Evolutionary conservation across 73 alveolate genomes (phyloP), one percentile per base, ranked within the genome.

Genomic region (Paraurostyla sp.): DNA sequence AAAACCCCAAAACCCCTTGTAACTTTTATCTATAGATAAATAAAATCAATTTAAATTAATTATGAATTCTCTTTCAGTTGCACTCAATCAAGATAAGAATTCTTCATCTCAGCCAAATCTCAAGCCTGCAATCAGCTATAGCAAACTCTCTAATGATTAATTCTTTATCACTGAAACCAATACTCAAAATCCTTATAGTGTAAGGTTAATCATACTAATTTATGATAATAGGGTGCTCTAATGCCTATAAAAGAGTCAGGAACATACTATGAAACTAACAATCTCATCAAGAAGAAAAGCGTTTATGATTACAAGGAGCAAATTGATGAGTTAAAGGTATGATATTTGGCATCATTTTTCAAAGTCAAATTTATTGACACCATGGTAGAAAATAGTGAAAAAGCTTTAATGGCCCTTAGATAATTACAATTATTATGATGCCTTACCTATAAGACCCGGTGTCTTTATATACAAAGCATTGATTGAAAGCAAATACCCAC

Each of bases 401-500:
- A 73, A 73, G 86, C 9, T 73, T 45, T 13, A 23, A 15, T 52
- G 11, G 30, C 60, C 52, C 15, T 30, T 11, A 38, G 49, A 58
- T 0, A n/a, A n/a, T 30, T 57, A 35, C 57, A 59, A 81, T 56
- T 78, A 78, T 43, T 88, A 63, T 78, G 87, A 88, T 43, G 20
- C 35, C 40, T 71, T 88, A 15, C 94, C 94, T 60, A 29, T 88
- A 15, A 88, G 49, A 40, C 91, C 94, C 0, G 94, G 94, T 9
- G 90, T 82, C 15, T 57, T 22, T 57, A 76, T 88, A n/a, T 88
- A 58, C 23, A 76, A 62, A 76, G 65, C 88, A 0, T 54, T 88
- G 0, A 71, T 88, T 0, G 94, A 88, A 50, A 41, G 80, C 41
- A 81, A 76, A 46, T 29, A 30, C 40, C 91, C 89, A n/a, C 30